Conservation (phyloP, 148 eudicot genomes). For the Silene latifolia region DNA sequence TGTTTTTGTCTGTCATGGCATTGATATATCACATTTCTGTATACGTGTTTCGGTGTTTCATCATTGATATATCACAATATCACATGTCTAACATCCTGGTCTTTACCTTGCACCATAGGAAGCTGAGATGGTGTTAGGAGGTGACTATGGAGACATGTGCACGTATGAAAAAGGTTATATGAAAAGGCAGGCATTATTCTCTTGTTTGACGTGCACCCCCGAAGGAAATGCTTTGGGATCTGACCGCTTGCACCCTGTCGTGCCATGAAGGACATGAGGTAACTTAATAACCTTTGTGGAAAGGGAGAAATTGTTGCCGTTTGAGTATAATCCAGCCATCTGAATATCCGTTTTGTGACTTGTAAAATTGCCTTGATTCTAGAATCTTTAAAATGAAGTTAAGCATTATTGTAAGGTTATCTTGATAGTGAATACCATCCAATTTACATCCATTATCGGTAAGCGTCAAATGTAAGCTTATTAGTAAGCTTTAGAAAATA, state of each 20-base stretch:
- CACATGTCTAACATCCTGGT: background rate
- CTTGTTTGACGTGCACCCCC: slow-evolving; percentile 97
- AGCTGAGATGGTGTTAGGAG: slow-evolving; percentile 95
- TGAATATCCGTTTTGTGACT: background rate
- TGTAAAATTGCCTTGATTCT: background rate
- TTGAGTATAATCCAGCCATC: background rate
- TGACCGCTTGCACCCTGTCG: slow-evolving; percentile 85
- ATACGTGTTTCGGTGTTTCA: background rate
- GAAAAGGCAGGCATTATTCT: slow-evolving; percentile 97
- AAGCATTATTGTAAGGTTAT: background rate
- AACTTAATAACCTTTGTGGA: slow-evolving; percentile 4
- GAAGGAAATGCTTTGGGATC: slow-evolving; percentile 94
- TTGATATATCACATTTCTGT: background rate
- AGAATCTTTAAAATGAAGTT: background rate
- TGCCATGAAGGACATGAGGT: slow-evolving; percentile 41
- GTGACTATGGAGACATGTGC: slow-evolving; percentile 94
- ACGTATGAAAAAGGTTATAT: slow-evolving; percentile 82
- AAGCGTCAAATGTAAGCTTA: background rate
- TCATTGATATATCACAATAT: no score
- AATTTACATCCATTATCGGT: background rate
- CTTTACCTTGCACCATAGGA: slow-evolving; percentile 43
- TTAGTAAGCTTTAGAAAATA: background rate
- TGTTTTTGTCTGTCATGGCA: background rate
- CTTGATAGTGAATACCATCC: background rate
- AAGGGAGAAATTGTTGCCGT: background rate